Evolutionary conservation across 768 basidiomycete species (phyloP), one percentile per base, ranked within the genome.

Genomic region (Mycena galopus): DNA sequence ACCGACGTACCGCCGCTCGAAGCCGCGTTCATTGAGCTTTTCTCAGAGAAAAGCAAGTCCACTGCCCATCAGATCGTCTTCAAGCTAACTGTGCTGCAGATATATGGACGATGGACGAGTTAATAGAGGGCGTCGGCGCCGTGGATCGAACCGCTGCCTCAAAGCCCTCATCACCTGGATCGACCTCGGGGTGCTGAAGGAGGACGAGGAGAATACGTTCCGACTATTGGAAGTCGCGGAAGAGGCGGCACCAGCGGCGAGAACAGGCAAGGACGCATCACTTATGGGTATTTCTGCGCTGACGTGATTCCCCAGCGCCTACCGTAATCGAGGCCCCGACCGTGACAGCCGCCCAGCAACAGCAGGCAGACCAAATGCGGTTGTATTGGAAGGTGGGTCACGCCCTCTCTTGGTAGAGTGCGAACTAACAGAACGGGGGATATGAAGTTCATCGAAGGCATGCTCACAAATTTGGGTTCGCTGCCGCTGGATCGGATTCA

Each of bases 11-110:
- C 92, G 1, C 95, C 96, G 0, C 81, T 99, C 23, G 97, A 99
- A 79, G 98, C 97, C 11, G 93, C 95, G 1, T 90, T 97, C 70
- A 91, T 97, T 59, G 96, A 97, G 76, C 84, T 95, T 4, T 98
- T 98, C 78, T 91, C 91, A 0, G 85, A 91, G 68, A 89, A 91
- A 80, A 84, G 95, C 92, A 33, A 27, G 80, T 76, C 12, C 9
- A 5, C 25, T 71, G 77, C 37, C 12, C 14, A 39, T 39, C n/a
- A n/a, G 21, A 23, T 47, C 44, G 11, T 17, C 14, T n/a, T 27
- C 21, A 60, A 9, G 50, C 62, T 71, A 32, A 65, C 51, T 5
- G n/a, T 59, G 47, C 30, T 37, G n/a, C 65, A 95, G 93, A 88
- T 74, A 81, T 86, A 2, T 96, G 94, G 96, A 85, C 87, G 2